Percentiles rank a stretch among this genome's conserved stretches.
Evolutionary conservation across 768 basidiomycete species (phyloP).

Genomic region (Pulveroboletus sp.): DNA sequence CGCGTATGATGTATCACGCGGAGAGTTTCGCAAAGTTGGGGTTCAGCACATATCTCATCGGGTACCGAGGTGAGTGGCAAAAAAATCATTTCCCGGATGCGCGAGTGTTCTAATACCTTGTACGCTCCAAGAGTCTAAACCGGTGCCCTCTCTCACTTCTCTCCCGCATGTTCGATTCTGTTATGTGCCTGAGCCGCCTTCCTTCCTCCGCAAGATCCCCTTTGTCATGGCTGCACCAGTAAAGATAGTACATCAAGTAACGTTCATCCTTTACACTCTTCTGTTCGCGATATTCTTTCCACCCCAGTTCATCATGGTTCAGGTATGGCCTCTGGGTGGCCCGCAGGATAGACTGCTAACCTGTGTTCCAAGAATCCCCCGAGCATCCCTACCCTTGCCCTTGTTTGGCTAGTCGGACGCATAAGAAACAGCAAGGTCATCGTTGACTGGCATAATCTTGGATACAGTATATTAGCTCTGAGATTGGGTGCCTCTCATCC

Average conservation of each 20-base stretch:
- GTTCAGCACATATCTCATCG: constrained; percentile 78
- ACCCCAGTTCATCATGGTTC: constrained; percentile 84
- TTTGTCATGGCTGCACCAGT: constrained; percentile 73
- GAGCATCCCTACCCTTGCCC: constrained; percentile 85
- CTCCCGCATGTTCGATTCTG: constrained; percentile 59
- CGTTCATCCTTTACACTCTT: constrained; percentile 57
- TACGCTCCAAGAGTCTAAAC: constrained; percentile 58
- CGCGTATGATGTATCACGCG: constrained; percentile 98
- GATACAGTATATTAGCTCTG: constrained; percentile 87
- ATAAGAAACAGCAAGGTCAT: constrained; percentile 80
- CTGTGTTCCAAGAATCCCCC: constrained; percentile 76
- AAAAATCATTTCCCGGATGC: background rate
- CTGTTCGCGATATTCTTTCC: constrained; percentile 56
- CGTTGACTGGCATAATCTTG: constrained; percentile 99
- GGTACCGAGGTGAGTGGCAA: constrained; percentile 68
- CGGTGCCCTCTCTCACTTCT: constrained; percentile 66
- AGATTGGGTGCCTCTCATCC: constrained; percentile 65
- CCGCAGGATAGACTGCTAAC: background rate
- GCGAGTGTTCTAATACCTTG: background rate
- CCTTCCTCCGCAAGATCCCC: constrained; percentile 48
- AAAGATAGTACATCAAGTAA: constrained; percentile 71
- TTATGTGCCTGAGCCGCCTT: constrained; percentile 64
- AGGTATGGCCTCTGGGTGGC: constrained; percentile 48
- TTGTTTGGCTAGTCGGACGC: constrained; percentile 70
- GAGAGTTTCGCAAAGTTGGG: constrained; percentile 81